These are phyloP conservation scores for Eutypa lata DNA, from an alignment of 2,329 filamentous ascomycete species.

Conservation along the genomic window DNA sequence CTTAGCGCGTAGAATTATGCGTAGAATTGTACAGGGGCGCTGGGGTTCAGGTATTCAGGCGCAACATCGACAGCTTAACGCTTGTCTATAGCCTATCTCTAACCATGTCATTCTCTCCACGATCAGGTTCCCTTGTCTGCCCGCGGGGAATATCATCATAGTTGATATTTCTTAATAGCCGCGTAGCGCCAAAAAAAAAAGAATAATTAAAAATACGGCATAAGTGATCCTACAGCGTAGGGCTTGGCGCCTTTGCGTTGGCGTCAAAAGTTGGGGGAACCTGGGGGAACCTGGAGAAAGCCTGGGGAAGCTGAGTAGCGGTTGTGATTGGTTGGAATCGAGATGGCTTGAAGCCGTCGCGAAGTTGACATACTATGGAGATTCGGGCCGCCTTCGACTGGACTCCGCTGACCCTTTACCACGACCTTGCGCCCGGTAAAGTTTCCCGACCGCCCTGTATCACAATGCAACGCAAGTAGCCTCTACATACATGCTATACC, in stretches of 20 bases:
- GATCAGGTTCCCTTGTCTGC: no score
- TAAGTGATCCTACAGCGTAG: not conserved
- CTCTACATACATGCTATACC: constrained; percentile 5
- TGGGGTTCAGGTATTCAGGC: no score
- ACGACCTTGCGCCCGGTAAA: constrained; percentile 19
- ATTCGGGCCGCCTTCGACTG: constrained; percentile 24
- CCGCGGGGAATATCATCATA: not conserved
- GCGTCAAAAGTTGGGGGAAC: constrained; percentile 1
- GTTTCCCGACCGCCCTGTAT: constrained; percentile 20
- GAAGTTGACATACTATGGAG: constrained; percentile 29
- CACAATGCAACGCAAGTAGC: constrained; percentile 17
- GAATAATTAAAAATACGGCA: not conserved
- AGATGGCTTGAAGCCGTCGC: constrained; percentile 10
- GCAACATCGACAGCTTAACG: no score
- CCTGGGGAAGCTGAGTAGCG: constrained; percentile 15
- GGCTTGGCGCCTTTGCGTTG: not conserved
- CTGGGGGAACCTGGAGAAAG: constrained; percentile 4
- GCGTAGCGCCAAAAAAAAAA: not conserved
- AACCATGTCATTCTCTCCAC: no score
- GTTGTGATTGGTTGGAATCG: constrained; percentile 22
- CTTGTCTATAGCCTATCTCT: no score
- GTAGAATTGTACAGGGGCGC: no score
- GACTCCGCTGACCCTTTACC: not conserved
- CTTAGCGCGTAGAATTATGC: no score
- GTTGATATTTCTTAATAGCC: not conserved